These are phyloP conservation scores for Comarum palustre DNA, from an alignment of 306 rosid species.

Conservation along the genomic window DNA sequence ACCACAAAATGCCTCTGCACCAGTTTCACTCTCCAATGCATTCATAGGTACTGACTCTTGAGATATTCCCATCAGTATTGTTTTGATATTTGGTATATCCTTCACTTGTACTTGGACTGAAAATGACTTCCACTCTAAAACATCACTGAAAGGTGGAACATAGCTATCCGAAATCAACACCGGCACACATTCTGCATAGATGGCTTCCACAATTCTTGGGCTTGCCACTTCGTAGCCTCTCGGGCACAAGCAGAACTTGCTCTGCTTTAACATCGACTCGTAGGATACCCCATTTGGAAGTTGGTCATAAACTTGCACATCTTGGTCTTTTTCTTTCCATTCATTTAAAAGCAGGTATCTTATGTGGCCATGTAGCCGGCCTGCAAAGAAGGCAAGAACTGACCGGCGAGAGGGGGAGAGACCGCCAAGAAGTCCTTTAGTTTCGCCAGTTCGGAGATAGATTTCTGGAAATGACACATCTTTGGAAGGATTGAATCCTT, in stretches of 20 bases:
- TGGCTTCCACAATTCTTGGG: conserved; percentile 50
- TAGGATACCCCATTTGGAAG: conserved; percentile 31
- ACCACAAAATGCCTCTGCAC: conserved; percentile 39
- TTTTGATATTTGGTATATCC: conserved; percentile 39
- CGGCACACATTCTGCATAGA: conserved; percentile 43
- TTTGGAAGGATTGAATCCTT: conserved; percentile 43
- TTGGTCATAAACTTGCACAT: conserved; percentile 36
- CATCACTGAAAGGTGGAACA: conserved; percentile 48
- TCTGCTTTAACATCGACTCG: conserved; percentile 38
- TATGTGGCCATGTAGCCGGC: conserved; percentile 38
- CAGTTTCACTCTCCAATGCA: conserved; percentile 45
- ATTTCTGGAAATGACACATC: conserved; percentile 49
- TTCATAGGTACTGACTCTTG: conserved; percentile 32
- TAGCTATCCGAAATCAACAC: conserved; percentile 42
- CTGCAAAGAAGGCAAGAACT: conserved; percentile 47
- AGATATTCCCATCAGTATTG: conserved; percentile 38
- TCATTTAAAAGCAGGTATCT: conserved; percentile 33
- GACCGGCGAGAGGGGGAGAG: conserved; percentile 33
- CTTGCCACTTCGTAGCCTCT: conserved; percentile 49
- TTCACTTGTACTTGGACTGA: conserved; percentile 36
- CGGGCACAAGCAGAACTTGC: conserved; percentile 42
- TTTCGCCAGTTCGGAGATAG: conserved; percentile 35
- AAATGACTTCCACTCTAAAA: conserved; percentile 42
- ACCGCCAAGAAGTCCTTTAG: conserved; percentile 29
- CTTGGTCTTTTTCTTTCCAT: conserved; percentile 42